A percentile compares a stretch with the other conserved stretches of the same genome.
phyloP scores from a whole-genome alignment of 208 protist genomes.

The Wallacemonas rigidus region DNA sequence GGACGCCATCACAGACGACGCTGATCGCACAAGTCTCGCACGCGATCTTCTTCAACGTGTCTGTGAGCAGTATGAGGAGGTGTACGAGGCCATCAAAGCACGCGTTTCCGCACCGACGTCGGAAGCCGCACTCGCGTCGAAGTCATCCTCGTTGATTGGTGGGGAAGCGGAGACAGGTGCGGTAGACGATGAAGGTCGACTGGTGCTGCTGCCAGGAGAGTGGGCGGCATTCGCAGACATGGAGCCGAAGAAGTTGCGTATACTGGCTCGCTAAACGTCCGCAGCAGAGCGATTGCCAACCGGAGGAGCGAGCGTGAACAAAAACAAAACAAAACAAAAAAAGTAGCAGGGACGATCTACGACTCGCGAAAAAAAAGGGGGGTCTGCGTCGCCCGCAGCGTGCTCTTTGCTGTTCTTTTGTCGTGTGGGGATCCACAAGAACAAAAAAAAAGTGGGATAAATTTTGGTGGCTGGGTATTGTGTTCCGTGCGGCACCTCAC shows the following conservation, averaged over 20 bases:
- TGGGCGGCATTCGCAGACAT: conserved; percentile 33
- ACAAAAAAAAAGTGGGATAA: background rate
- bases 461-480: background rate
- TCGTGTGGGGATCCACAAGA: background rate
- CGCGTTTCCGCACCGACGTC: conserved; percentile 9
- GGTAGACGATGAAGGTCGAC: background rate
- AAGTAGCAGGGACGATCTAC: background rate
- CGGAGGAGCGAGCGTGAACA: background rate
- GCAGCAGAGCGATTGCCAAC: too few species aligned
- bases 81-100: conserved; percentile 30
- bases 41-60: conserved; percentile 30
- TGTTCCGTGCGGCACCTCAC: too few species aligned
- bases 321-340: background rate
- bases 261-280: conserved; percentile 27
- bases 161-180: conserved; percentile 14
- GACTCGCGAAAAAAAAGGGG: too few species aligned
- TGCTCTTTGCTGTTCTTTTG: too few species aligned
- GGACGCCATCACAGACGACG: conserved; percentile 29
- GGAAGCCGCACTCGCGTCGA: background rate
- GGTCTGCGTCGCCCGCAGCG: too few species aligned
- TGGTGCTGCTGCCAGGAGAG: background rate
- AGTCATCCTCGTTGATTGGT: too few species aligned
- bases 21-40: conserved; percentile 27
- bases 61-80: conserved; percentile 44
- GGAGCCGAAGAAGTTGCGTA: conserved; percentile 48